Evolutionary conservation across 2,329 filamentous ascomycete genomes (phyloP), one percentile per base, ranked within the genome.

Genomic region (Diaporthe destruens): DNA sequence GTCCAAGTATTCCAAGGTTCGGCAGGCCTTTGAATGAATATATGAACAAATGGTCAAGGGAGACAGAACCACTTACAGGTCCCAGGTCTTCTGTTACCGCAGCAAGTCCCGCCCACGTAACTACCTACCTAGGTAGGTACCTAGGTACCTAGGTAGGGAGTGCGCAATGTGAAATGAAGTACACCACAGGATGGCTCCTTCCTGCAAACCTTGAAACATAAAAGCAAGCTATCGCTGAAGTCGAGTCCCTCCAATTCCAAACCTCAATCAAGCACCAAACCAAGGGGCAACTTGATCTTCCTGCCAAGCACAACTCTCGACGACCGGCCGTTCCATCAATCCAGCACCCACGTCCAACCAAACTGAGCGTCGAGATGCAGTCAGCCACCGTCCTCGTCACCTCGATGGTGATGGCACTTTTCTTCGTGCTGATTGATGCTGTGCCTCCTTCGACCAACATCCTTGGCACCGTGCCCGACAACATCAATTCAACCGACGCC

Each of bases 321-420:
- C 16, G 14, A 44, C 23, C 44, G 5, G 18, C 20, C 2, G 5
- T 29, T 25, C 23, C 18, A 25, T 39, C 34, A 6, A 57, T 34
- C 14, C 12, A 20, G 6, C 16, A 29, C 6, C 54, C 32, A 14
- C 0, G 1, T 1, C 6, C 34, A 25, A 59, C 12, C 54, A 42
- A 47, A 11, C 57, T 18, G 16, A 23, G 20, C 20, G 1, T 36
- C 44, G n/a, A 51, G 20, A 51, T 65, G 61, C 44, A 6, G 25
- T 36, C 44, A 36, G 20, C 36, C 44, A 47, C 42, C 20, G 4
- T 36, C 16, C 12, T 51, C 12, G n/a, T 51, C 44, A 36, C 29
- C 59, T 65, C 49, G 8, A 18, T 65, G 59, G 59, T 20, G 42
- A 65, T 36, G 59, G 20, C 29, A 29, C 42, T 65, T 20, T 36